A percentile compares a stretch with the other conserved stretches of the same genome.
Evolutionary conservation across 2,329 filamentous ascomycete genomes (phyloP).

Genomic region (Aspergillus unguis): DNA sequence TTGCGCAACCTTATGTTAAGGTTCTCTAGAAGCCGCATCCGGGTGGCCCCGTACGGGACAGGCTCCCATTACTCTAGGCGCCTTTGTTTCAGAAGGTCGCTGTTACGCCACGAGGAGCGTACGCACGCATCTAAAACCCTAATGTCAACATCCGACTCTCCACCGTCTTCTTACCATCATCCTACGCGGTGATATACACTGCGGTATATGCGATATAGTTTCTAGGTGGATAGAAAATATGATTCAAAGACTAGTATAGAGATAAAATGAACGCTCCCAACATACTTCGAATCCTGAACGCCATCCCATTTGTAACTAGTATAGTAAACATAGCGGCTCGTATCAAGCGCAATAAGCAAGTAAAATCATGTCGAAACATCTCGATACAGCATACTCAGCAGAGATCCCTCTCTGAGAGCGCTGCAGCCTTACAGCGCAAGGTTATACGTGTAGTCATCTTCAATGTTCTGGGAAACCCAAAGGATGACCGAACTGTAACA

Average conservation of each 20-base stretch:
- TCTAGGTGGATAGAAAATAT: not conserved
- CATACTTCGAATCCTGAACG: not conserved
- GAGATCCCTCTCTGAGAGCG: not conserved
- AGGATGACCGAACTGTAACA: conserved; percentile 57
- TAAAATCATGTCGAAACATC: not conserved
- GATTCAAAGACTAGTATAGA: not conserved
- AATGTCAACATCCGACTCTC: too few species aligned
- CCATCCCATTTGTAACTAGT: conserved; percentile 1
- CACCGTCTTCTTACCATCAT: not conserved
- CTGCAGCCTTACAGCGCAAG: conserved; percentile 52
- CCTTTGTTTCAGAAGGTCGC: not conserved
- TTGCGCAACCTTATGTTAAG: not conserved
- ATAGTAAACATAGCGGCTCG: not conserved
- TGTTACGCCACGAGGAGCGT: not conserved
- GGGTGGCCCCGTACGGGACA: not conserved
- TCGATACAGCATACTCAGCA: not conserved
- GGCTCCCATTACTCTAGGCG: not conserved
- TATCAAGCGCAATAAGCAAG: conserved; percentile 1
- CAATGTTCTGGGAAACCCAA: conserved; percentile 70
- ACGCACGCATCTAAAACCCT: not conserved
- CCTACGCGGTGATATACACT: not conserved
- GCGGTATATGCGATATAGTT: not conserved
- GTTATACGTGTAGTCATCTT: conserved; percentile 70
- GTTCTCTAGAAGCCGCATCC: not conserved
- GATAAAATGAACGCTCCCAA: not conserved